Evolutionary conservation across 2,329 filamentous ascomycete genomes (phyloP).

Genomic region (Claviceps monticola): DNA sequence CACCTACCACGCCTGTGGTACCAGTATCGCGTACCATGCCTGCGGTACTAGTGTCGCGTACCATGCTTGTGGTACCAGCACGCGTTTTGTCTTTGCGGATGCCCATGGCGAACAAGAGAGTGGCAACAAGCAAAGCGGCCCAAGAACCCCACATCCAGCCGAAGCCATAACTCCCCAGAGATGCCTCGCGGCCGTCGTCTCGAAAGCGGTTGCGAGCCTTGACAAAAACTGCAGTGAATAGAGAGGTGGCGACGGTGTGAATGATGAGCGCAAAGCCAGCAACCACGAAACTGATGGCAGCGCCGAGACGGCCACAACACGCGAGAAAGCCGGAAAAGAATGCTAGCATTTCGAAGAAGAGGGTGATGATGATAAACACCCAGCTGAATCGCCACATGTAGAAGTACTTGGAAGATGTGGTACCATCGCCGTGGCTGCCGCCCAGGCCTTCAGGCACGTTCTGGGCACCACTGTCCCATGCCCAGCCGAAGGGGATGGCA

Average conservation of each 20-base stretch:
- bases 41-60: too few species aligned
- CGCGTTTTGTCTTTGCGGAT: conserved; percentile 32
- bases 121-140: conserved; percentile 50
- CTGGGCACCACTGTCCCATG: conserved; percentile 37
- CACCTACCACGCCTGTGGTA: too few species aligned
- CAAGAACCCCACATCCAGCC: conserved; percentile 66
- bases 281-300: conserved; percentile 49
- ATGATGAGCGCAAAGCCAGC: conserved; percentile 52
- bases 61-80: conserved; percentile 11
- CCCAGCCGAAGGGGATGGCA: conserved; percentile 60
- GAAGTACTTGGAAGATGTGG: conserved; percentile 51
- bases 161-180: conserved; percentile 54
- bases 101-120: conserved; percentile 52
- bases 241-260: conserved; percentile 48
- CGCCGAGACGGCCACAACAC: conserved; percentile 56
- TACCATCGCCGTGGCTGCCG: conserved; percentile 37
- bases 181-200: conserved; percentile 38
- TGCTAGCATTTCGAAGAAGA: conserved; percentile 61
- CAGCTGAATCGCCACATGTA: conserved; percentile 87
- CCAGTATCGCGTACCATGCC: too few species aligned
- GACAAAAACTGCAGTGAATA: conserved; percentile 67
- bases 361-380: conserved; percentile 74
- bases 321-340: conserved; percentile 57
- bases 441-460: conserved; percentile 31
- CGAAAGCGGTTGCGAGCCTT: conserved; percentile 54